phyloP scores from a whole-genome alignment of 495 filamentous ascomycete species.

The Amphirosellinia nigrospora region DNA sequence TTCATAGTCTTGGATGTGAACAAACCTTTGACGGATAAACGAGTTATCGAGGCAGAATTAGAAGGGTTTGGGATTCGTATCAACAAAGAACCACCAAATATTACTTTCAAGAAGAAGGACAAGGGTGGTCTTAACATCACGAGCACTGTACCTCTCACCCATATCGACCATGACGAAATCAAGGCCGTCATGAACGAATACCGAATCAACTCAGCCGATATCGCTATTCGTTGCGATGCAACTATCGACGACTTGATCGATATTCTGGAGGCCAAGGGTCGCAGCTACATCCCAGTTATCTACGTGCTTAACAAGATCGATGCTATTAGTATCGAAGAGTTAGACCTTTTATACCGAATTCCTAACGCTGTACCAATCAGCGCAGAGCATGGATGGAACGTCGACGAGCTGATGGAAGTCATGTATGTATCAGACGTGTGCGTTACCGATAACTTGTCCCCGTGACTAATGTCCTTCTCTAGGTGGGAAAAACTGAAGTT shows the following conservation, averaged over 20 bases:
- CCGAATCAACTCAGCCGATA: constrained; percentile 94
- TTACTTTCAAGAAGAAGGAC: constrained; percentile 98
- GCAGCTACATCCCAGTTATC: constrained; percentile 96
- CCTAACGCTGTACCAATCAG: constrained; percentile 96
- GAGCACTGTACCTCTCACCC: constrained; percentile 86
- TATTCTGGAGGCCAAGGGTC: constrained; percentile 90
- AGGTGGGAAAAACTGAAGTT: constrained; percentile 94
- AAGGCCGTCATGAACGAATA: constrained; percentile 97
- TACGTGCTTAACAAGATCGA: constrained; percentile 99
- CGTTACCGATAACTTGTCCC: too few relatives aligned
- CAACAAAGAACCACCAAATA: constrained; percentile 97
- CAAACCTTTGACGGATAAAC: constrained; percentile 96
- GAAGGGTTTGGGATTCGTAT: constrained; percentile 98
- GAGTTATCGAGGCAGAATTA: constrained; percentile 93
- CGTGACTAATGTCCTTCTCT: constrained; percentile 30
- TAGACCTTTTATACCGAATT: constrained; percentile 94
- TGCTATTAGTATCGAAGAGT: constrained; percentile 94
- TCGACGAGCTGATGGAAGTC: constrained; percentile 93
- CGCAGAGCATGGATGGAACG: constrained; percentile 97
- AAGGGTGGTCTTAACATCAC: constrained; percentile 96
- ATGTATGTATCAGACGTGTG: constrained; percentile 62
- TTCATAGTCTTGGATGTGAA: constrained; percentile 99
- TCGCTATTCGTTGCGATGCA: constrained; percentile 96
- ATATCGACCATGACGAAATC: constrained; percentile 96
- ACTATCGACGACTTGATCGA: constrained; percentile 87